Conservation (phyloP, 257 asterid genomes). For the Rubia yunnanensis region DNA sequence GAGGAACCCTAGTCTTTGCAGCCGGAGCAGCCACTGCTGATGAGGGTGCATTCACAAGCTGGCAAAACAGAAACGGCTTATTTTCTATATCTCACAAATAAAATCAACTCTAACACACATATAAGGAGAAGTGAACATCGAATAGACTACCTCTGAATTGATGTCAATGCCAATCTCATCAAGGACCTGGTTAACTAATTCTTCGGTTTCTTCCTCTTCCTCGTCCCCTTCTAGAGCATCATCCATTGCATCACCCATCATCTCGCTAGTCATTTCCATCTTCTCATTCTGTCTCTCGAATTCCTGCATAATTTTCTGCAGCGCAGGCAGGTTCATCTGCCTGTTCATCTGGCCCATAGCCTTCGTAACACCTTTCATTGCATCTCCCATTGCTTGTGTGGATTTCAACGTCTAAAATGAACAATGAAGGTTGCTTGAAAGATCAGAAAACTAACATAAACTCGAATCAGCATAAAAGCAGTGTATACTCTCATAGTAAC, state of each 20-base stretch:
- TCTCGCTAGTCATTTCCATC: slow-evolving; percentile 91
- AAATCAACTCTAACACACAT: no score
- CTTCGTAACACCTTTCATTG: slow-evolving; percentile 97
- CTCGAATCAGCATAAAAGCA: no score
- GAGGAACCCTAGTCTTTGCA: slow-evolving; percentile 68
- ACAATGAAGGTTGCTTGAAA: no score
- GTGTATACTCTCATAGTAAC: no score
- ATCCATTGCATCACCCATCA: slow-evolving; percentile 97
- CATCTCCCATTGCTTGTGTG: slow-evolving; percentile 99
- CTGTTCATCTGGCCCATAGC: slow-evolving; percentile 99
- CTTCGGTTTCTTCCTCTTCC: slow-evolving; percentile 97
- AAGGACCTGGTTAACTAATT: slow-evolving; percentile 89
- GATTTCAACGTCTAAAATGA: slow-evolving; percentile 96
- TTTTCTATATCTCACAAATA: no score
- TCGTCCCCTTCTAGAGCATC: slow-evolving; percentile 99
- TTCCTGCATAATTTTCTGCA: slow-evolving; percentile 98
- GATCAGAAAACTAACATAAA: no score
- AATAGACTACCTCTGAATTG: slow-evolving; percentile 63
- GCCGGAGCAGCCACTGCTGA: slow-evolving; percentile 82
- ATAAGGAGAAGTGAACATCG: no score
- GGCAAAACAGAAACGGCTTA: slow-evolving; percentile 2
- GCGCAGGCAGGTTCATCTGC: slow-evolving; percentile 94
- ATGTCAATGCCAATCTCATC: slow-evolving; percentile 95
- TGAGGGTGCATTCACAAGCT: slow-evolving; percentile 94
- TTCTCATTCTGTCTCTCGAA: slow-evolving; percentile 92